phyloP scores from a whole-genome alignment of 176 grass and related monocot species.

The Aegilops umbellulata region DNA sequence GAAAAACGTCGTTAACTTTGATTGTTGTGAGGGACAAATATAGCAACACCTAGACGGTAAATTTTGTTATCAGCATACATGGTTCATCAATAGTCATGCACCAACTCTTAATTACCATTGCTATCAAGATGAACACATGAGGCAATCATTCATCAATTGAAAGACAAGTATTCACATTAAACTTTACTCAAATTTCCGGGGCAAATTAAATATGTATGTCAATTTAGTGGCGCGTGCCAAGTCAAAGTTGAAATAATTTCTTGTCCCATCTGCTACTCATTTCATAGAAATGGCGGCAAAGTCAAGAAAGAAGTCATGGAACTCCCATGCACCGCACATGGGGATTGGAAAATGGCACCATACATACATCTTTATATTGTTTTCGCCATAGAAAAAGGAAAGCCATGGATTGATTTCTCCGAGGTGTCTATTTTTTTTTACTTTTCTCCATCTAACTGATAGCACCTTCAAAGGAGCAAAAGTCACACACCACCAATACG shows the following conservation, averaged over 20 bases:
- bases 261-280: neutral
- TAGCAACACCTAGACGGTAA: neutral
- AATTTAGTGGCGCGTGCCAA: too few species aligned
- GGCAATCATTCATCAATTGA: neutral
- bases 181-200: rapidly evolving
- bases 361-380: too few species aligned
- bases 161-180: neutral
- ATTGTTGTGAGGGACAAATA: neutral
- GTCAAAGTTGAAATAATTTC: too few species aligned
- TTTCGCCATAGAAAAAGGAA: neutral
- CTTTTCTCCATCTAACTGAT: neutral
- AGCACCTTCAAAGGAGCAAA: neutral
- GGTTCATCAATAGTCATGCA: neutral
- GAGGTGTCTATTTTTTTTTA: neutral
- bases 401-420: neutral
- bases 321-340: neutral
- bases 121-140: neutral
- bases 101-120: neutral
- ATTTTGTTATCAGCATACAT: neutral
- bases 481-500: neutral
- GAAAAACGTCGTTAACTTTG: neutral
- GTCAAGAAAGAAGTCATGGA: neutral
- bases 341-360: neutral
- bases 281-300: rapidly evolving
- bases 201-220: neutral